Percentiles rank a stretch among this genome's conserved stretches.
phyloP scores from a whole-genome alignment of 2,329 filamentous ascomycete genomes.

The Colletotrichum agaves region DNA sequence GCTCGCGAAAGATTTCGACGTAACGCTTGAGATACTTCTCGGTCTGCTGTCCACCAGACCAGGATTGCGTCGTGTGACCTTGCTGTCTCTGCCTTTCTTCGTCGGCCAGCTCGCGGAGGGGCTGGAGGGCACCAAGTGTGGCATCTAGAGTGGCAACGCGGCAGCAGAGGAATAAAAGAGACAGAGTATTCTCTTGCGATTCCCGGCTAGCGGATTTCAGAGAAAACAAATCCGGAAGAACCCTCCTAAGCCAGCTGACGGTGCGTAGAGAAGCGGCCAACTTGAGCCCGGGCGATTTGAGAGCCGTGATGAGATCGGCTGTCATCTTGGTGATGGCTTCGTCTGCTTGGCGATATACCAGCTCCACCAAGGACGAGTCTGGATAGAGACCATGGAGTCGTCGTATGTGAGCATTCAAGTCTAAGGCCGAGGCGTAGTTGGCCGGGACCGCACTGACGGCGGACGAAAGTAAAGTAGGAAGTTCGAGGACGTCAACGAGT shows the following conservation, averaged over 20 bases:
- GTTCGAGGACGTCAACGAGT: conserved; percentile 88
- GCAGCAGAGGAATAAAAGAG: conserved; percentile 88
- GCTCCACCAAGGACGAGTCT: conserved; percentile 77
- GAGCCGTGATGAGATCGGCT: conserved; percentile 79
- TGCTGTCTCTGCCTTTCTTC: conserved; percentile 73
- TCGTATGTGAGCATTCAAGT: conserved; percentile 93
- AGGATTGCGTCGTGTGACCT: conserved; percentile 54
- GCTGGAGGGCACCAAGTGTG: conserved; percentile 85
- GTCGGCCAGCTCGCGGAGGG: conserved; percentile 88
- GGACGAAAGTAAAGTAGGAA: conserved; percentile 86
- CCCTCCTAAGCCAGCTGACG: conserved; percentile 88
- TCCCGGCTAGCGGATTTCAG: conserved; percentile 25
- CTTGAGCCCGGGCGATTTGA: conserved; percentile 84
- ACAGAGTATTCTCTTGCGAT: conserved; percentile 73
- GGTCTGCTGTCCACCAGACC: conserved; percentile 86
- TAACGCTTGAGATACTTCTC: conserved; percentile 95
- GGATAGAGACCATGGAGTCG: conserved; percentile 86
- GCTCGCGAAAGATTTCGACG: conserved; percentile 96
- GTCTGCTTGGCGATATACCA: conserved; percentile 82
- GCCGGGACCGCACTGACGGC: conserved; percentile 73
- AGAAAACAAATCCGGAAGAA: conserved; percentile 77
- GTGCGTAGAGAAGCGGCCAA: conserved; percentile 91
- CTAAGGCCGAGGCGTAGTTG: conserved; percentile 89
- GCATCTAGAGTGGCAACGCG: conserved; percentile 81
- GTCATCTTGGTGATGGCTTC: conserved; percentile 90